phyloP scores from a whole-genome alignment of 202 grass and related monocot genomes.

The Zizania palustris region DNA sequence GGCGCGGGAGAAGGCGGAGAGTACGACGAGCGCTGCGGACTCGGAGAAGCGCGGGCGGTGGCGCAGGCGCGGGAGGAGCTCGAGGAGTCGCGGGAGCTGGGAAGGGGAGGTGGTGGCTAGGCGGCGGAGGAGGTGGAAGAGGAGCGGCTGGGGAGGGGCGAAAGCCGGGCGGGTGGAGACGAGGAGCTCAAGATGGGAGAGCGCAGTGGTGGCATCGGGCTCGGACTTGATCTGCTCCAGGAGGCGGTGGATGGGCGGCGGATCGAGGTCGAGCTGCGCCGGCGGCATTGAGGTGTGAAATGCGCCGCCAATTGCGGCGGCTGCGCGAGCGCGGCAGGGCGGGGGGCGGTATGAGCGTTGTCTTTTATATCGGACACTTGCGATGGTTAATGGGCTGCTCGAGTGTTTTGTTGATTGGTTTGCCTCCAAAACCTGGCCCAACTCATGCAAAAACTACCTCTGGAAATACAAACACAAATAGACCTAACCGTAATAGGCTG shows the following conservation, averaged over 20 bases:
- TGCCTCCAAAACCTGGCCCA: no score
- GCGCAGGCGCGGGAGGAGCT: conserved; percentile 42
- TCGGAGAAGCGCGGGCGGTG: conserved; percentile 68
- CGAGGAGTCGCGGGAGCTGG: conserved; percentile 54
- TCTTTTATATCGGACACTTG: not conserved
- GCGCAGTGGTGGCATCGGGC: conserved; percentile 50
- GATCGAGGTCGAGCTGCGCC: conserved; percentile 34
- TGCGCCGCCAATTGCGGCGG: conserved; percentile 8
- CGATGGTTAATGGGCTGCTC: not conserved
- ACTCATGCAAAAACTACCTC: no score
- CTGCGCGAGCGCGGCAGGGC: not conserved
- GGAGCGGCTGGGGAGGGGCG: conserved; percentile 55
- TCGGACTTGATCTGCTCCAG: conserved; percentile 65
- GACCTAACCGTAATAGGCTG: no score
- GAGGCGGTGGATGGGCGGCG: conserved; percentile 52
- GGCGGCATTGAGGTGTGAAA: conserved; percentile 36
- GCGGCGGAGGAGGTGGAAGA: conserved; percentile 77
- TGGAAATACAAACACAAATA: no score
- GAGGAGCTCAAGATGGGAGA: conserved; percentile 65
- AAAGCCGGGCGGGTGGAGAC: conserved; percentile 50
- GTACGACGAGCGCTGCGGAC: conserved; percentile 57
- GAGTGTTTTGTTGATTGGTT: no score
- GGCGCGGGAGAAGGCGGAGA: conserved; percentile 80
- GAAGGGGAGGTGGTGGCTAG: conserved; percentile 55
- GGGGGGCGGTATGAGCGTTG: not conserved